These are phyloP conservation scores for Lentinula boryana DNA, from an alignment of 768 basidiomycete species.

Conservation along the genomic window DNA sequence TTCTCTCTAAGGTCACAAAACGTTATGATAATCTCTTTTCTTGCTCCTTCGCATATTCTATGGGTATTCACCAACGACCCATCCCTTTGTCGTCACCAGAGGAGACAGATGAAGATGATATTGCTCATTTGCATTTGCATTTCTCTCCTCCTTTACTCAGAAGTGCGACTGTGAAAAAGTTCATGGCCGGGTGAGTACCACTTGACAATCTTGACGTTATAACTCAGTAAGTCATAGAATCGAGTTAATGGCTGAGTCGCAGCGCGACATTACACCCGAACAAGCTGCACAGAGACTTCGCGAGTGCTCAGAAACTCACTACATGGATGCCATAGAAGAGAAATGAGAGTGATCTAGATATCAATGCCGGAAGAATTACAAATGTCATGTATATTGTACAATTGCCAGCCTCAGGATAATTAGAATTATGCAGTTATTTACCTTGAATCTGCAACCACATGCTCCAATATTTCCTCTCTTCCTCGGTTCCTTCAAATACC, in stretches of 20 bases:
- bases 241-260: constrained; percentile 87
- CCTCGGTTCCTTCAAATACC: constrained; percentile 70
- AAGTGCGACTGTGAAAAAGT: constrained; percentile 80
- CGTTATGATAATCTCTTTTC: constrained; percentile 77
- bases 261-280: constrained; percentile 86
- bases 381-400: not conserved
- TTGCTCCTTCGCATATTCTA: constrained; percentile 89
- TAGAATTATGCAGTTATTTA: constrained; percentile 13
- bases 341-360: not conserved
- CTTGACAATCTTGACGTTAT: constrained; percentile 1
- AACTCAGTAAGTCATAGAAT: constrained; percentile 41
- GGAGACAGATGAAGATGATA: constrained; percentile 38
- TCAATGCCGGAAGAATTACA: not conserved
- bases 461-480: constrained; percentile 66
- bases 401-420: not conserved
- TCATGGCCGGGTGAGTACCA: constrained; percentile 72
- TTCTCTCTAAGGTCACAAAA: constrained; percentile 58
- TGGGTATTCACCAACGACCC: constrained; percentile 90
- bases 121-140: constrained; percentile 83
- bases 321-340: constrained; percentile 23
- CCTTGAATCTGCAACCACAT: constrained; percentile 85
- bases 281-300: constrained; percentile 71
- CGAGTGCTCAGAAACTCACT: constrained; percentile 53
- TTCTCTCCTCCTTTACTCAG: constrained; percentile 82
- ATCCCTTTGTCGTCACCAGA: constrained; percentile 30